These are phyloP conservation scores for Daldinia concentrica DNA, from an alignment of 495 filamentous ascomycete genomes.

Conservation along the genomic window DNA sequence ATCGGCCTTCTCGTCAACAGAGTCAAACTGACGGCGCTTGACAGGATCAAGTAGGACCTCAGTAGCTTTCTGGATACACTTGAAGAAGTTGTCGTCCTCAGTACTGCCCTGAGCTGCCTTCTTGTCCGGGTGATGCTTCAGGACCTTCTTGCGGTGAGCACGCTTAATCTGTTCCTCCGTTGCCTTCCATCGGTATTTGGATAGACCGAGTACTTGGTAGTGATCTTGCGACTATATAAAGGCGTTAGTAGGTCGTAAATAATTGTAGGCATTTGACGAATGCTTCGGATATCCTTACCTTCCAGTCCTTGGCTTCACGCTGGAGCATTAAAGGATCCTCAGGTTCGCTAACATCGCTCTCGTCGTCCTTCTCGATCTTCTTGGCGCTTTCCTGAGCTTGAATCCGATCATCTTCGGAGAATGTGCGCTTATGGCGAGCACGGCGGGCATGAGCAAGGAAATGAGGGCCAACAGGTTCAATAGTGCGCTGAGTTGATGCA, in stretches of 20 bases:
- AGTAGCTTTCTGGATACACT: constrained; percentile 98
- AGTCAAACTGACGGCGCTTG: constrained; percentile 95
- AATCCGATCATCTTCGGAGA: constrained; percentile 97
- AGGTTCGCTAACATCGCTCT: constrained; percentile 87
- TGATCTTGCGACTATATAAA: constrained; percentile 84
- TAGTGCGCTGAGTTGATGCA: constrained; percentile 76
- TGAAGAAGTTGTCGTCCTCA: constrained; percentile 99
- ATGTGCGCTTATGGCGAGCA: constrained; percentile 95
- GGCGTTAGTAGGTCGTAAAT: constrained; percentile 41
- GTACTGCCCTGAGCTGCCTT: constrained; percentile 86
- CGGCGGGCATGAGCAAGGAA: constrained; percentile 97
- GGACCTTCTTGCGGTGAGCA: constrained; percentile 98
- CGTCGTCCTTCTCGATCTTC: constrained; percentile 93
- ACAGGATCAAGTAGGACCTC: constrained; percentile 91
- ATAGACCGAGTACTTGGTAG: constrained; percentile 94
- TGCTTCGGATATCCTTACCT: constrained; percentile 64
- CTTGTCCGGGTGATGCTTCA: constrained; percentile 98
- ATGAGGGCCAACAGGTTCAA: constrained; percentile 96
- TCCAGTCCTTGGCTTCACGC: constrained; percentile 98
- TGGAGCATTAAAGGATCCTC: constrained; percentile 91
- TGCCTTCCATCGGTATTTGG: constrained; percentile 88
- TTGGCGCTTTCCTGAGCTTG: constrained; percentile 93
- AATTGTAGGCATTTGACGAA: not conserved
- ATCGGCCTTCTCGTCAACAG: constrained; percentile 91
- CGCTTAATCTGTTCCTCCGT: constrained; percentile 98